Evolutionary conservation across 1,139 yeast species (phyloP).

Genomic region (Debaryomyces coudertii): DNA sequence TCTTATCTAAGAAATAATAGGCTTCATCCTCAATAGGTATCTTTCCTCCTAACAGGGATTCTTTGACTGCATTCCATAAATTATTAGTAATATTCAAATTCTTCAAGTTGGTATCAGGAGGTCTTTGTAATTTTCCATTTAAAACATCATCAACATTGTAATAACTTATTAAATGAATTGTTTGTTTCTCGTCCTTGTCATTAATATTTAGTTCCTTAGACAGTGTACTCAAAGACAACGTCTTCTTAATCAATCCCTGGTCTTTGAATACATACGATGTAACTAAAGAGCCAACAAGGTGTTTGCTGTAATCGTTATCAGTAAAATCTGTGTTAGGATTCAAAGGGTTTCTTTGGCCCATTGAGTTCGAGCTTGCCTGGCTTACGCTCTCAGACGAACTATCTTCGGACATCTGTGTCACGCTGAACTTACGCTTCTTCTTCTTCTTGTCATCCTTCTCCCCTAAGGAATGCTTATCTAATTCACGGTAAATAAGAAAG

Average conservation of each 20-base stretch:
- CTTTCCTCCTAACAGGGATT: slow-evolving; percentile 62
- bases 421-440: slow-evolving; percentile 32
- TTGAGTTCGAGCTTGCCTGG: slow-evolving; percentile 13
- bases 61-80: slow-evolving; percentile 62
- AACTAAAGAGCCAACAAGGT: slow-evolving; percentile 57
- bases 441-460: slow-evolving; percentile 36
- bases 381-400: slow-evolving; percentile 5
- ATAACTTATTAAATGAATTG: slow-evolving; percentile 78
- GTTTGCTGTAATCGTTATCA: slow-evolving; percentile 25
- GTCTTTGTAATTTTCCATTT: slow-evolving; percentile 57
- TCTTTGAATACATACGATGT: slow-evolving; percentile 71
- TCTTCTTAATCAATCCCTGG: slow-evolving; percentile 80
- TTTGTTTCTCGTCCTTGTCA: slow-evolving; percentile 38
- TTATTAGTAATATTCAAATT: slow-evolving; percentile 58
- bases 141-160: slow-evolving; percentile 75
- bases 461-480: slow-evolving; percentile 56
- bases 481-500: slow-evolving; percentile 78
- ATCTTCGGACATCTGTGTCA: slow-evolving; percentile 19
- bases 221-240: slow-evolving; percentile 60
- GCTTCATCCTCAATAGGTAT: slow-evolving; percentile 57
- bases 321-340: slow-evolving; percentile 8
- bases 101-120: slow-evolving; percentile 58
- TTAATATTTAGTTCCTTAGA: slow-evolving; percentile 39
- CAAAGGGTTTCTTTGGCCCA: slow-evolving; percentile 13
- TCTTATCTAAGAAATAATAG: slow-evolving; percentile 51